Evolutionary conservation across 2,329 filamentous ascomycete genomes (phyloP).

Genomic region (Neonectria neomacrospora): DNA sequence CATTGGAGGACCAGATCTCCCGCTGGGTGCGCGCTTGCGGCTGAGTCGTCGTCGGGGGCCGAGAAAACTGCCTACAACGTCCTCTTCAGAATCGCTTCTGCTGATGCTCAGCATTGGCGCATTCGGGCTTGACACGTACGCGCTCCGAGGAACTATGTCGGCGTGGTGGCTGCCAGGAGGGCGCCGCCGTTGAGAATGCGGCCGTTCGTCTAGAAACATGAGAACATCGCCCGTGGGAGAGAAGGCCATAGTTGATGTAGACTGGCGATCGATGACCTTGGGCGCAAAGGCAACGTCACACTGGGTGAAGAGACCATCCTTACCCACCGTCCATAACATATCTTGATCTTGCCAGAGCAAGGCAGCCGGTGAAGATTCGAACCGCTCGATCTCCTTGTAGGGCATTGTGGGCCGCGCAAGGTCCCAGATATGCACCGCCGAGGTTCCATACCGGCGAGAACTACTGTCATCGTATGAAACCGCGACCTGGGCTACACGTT

Average conservation of each 20-base stretch:
- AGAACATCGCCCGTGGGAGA: conserved; percentile 68
- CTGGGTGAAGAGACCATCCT: conserved; percentile 71
- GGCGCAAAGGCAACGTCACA: conserved; percentile 73
- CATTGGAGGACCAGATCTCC: conserved; percentile 56
- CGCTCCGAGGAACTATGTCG: conserved; percentile 51
- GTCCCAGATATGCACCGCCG: conserved; percentile 74
- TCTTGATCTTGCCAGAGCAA: conserved; percentile 74
- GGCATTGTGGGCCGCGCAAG: conserved; percentile 74
- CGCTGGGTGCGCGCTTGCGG: conserved; percentile 55
- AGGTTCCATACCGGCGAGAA: conserved; percentile 65
- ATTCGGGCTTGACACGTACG: conserved; percentile 61
- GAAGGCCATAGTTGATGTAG: conserved; percentile 70
- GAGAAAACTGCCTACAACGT: conserved; percentile 70
- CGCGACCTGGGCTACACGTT: conserved; percentile 70
- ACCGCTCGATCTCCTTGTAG: conserved; percentile 72
- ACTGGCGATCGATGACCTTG: conserved; percentile 70
- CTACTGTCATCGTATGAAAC: conserved; percentile 70
- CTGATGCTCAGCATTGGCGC: conserved; percentile 65
- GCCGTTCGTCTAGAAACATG: conserved; percentile 70
- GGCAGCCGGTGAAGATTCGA: conserved; percentile 66
- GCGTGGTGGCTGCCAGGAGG: conserved; percentile 51
- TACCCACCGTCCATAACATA: conserved; percentile 73
- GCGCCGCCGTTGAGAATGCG: conserved; percentile 56
- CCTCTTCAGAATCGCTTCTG: conserved; percentile 73
- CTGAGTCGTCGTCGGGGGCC: conserved; percentile 56